Conservation (phyloP, 495 filamentous ascomycete genomes). For the Cenococcum geophilum region DNA sequence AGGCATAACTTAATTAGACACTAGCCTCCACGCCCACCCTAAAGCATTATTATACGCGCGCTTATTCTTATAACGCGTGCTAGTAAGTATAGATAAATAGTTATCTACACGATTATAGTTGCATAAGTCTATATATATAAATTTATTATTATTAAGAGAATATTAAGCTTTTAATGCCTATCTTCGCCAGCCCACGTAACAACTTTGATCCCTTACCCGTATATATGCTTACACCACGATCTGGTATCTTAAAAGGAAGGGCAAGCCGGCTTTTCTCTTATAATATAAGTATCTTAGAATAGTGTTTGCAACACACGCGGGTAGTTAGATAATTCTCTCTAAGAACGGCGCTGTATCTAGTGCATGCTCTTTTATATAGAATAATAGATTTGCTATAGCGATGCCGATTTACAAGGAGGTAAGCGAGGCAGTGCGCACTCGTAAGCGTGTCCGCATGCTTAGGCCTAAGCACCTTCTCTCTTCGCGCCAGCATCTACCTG, state of each 20-base stretch:
- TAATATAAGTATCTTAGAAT: background rate
- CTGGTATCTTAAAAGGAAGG: background rate
- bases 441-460: background rate
- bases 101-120: background rate
- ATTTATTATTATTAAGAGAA: background rate
- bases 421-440: background rate
- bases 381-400: background rate
- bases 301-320: background rate
- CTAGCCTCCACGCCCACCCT: background rate
- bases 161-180: background rate
- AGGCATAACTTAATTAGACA: background rate
- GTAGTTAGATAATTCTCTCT: background rate
- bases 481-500: background rate
- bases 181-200: background rate
- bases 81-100: background rate
- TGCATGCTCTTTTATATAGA: background rate
- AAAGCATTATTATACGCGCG: background rate
- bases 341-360: background rate
- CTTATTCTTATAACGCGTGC: background rate
- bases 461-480: background rate
- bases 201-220: conserved; percentile 2
- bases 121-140: background rate
- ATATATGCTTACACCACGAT: background rate
- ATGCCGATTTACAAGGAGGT: background rate
- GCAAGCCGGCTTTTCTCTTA: background rate